Evolutionary conservation across 345 rosid species (phyloP).

Genomic region (Orychophragmus violaceus): DNA sequence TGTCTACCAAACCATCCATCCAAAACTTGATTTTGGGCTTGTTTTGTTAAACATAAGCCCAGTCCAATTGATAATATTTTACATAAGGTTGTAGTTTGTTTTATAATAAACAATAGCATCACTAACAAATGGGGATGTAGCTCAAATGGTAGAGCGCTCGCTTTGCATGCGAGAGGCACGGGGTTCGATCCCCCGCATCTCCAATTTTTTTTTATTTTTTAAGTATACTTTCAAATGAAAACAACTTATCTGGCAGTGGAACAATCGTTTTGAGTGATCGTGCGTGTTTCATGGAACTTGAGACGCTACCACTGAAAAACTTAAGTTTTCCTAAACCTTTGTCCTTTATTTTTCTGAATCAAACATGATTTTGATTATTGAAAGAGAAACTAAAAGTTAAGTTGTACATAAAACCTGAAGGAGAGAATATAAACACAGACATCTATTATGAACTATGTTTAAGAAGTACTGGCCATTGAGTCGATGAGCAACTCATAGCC

Average conservation of each 20-base stretch:
- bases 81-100: no score
- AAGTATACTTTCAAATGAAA: no score
- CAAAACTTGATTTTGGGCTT: no score
- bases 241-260: background rate
- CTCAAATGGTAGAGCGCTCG: constrained; percentile 92
- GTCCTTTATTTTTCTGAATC: background rate
- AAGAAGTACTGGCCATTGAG: constrained; percentile 66
- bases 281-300: background rate
- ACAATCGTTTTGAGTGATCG: background rate
- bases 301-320: background rate
- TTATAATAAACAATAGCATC: background rate
- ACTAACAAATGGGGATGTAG: constrained; percentile 17
- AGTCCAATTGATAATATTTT: background rate
- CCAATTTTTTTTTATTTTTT: constrained; percentile 35
- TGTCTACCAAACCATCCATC: no score
- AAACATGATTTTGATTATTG: background rate
- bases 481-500: constrained; percentile 83
- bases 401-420: background rate
- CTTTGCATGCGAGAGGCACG: constrained; percentile 96
- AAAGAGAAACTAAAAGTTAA: background rate
- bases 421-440: background rate
- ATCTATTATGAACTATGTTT: constrained; percentile 2
- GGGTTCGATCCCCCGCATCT: constrained; percentile 91
- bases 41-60: background rate
- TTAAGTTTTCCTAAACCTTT: no score